Conservation (phyloP, 208 protist species). For the Strigomonas culicis region DNA sequence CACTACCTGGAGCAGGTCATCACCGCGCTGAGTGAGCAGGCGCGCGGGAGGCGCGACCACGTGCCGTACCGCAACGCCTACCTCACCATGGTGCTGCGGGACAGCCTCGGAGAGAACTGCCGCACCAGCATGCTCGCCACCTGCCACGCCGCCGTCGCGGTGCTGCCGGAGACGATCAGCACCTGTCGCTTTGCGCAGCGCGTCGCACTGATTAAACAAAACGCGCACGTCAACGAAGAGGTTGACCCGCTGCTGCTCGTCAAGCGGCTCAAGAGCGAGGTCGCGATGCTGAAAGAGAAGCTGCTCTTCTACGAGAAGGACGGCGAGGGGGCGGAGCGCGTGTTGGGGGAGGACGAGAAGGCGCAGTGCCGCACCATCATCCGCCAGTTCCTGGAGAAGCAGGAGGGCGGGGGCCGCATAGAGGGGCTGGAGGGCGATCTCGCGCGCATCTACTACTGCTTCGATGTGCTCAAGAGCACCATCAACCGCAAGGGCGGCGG, state of each 20-base stretch:
- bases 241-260: conserved; percentile 90
- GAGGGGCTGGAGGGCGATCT: conserved; percentile 81
- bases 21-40: conserved; percentile 37
- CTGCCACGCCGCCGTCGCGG: conserved; percentile 46
- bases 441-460: conserved; percentile 87
- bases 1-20: conserved; percentile 93
- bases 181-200: conserved; percentile 90
- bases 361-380: conserved; percentile 66
- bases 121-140: conserved; percentile 93
- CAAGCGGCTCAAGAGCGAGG: conserved; percentile 80
- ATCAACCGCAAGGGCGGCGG: conserved; percentile 10
- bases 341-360: conserved; percentile 65
- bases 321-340: conserved; percentile 45
- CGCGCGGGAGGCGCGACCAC: conserved; percentile 23
- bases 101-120: conserved; percentile 95
- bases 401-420: conserved; percentile 38
- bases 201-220: conserved; percentile 86
- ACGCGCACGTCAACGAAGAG: conserved; percentile 87
- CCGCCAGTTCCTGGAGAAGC: conserved; percentile 48
- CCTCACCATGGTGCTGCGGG: conserved; percentile 91
- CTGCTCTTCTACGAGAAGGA: conserved; percentile 74
- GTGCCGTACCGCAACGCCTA: conserved; percentile 91
- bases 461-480: conserved; percentile 68
- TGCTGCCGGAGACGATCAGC: conserved; percentile 83
- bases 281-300: conserved; percentile 84